Evolutionary conservation across 2,329 filamentous ascomycete genomes (phyloP), one percentile per base, ranked within the genome.

Genomic region (Pseudogymnoascus sp.): DNA sequence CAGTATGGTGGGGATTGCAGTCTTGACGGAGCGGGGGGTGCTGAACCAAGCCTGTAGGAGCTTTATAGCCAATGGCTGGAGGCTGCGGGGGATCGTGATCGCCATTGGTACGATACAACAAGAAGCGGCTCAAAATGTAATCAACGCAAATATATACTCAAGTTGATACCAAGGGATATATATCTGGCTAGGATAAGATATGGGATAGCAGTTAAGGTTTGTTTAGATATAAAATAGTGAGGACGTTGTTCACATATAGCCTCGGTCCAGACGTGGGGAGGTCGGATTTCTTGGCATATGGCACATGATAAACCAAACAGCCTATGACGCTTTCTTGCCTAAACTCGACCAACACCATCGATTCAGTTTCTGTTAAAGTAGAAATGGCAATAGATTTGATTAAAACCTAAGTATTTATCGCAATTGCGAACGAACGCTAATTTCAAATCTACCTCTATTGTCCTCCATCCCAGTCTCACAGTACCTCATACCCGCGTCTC

Each of bases 21-120:
- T 29, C 29, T 21, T 55, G 48, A 55, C 15, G 10, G 29, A 18
- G 48, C 29, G 48, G 29, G 48, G 48, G 6, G 48, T 35, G 29
- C 35, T 55, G 18, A 33, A 4, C 48, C 48, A 55, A 1, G n/a
- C 48, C 48, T 21, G 33, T 33, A 55, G 29, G n/a, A 55, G 48
- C 4, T 55, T 55, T 18, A 35, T 35, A 55, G 48, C 48, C 48
- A 55, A 12, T 55, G 48, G 48, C 48, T 55, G 48, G 29, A 55
- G 48, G 29, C 48, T 55, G 6, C 35, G 12, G 27, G 48, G 48
- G 31, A 55, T 33, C 29, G 29, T 55, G 48, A 55, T 55, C 48
- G 48, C 48, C 48, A 55, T 55, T 2, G 29, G 18, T 55, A 55
- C 48, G 1, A 29, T 18, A 18, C 8, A 8, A 31, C 29, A 33